phyloP scores from a whole-genome alignment of 2,329 filamentous ascomycete genomes.

The Neurospora sp. region DNA sequence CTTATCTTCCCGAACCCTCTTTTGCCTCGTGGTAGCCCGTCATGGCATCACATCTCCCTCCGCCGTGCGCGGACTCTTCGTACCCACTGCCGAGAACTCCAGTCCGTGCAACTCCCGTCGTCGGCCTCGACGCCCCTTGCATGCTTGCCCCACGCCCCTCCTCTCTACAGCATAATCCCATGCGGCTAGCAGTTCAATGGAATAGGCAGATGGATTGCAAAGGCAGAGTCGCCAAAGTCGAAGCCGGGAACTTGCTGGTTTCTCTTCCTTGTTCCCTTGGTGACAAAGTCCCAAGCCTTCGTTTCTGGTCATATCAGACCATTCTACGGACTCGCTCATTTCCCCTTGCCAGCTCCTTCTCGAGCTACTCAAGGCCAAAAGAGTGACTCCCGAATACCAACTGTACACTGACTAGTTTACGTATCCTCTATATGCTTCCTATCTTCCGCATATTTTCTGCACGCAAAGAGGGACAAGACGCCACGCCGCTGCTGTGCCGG shows the following conservation, averaged over 20 bases:
- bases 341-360: background rate
- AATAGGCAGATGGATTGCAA: conserved; percentile 5
- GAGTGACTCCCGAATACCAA: background rate
- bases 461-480: conserved; percentile 12
- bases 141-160: background rate
- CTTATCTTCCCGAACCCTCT: conserved; percentile 22
- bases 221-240: background rate
- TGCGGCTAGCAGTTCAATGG: conserved; percentile 11
- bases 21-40: conserved; percentile 19
- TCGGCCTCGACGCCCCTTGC: background rate
- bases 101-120: background rate
- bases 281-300: background rate
- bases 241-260: background rate
- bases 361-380: background rate
- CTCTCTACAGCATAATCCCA: conserved; percentile 3
- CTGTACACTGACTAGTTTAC: background rate
- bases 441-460: conserved; percentile 1
- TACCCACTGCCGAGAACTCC: background rate
- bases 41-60: conserved; percentile 13
- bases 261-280: background rate
- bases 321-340: background rate
- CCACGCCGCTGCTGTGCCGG: conserved; percentile 19
- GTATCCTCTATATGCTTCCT: background rate
- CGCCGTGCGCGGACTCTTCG: conserved; percentile 2
- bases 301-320: background rate